Base-by-base conservation (phyloP, 169 alveolate genomes). In the Cryptosporidium felis region DNA sequence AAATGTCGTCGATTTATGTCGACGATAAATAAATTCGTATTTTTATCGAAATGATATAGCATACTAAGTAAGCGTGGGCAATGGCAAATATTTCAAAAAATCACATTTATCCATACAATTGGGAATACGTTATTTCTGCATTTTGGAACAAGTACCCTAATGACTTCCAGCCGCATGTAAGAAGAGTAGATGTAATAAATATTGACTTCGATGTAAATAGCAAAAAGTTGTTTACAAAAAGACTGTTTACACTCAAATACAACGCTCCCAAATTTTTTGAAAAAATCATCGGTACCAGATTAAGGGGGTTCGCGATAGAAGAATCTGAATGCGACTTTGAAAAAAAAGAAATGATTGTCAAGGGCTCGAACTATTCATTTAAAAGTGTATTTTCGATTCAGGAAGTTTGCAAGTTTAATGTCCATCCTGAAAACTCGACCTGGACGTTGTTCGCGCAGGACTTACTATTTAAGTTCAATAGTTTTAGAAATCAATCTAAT, bases 121-220 rank as follows among this genome's bases (percentile, higher is more conserved):
- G 80, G 80, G 80, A 63, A 63, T 5, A 40, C 1, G 61, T 63
- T 8, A 45, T 45, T 44, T 26, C 10, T 42, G 80, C 80, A 38
- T 44, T 63, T 16, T 63, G 80, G 80, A 44, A 63, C 18, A 63
- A 63, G 23, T 63, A 63, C n/a, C 80, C 80, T 5, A 63, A 63
- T 63, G 60, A 42, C 23, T 42, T 63, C n/a, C 80, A 63, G n/a
- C 36, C 62, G 12, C 80, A 63, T 9, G 80, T 63, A 5, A 40
- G 30, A 6, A 63, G 80, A 28, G 80, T 63, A 12, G 80, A 63
- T 44, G 32, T 63, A 14, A 8, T 63, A 5, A 63, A 63, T 44
- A 12, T 63, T 63, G 16, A 63, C 26, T 28, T 44, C 26, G 45
- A 63, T 21, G 41, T 44, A 63, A 44, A 40, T 12, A 45, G 16